Evolutionary conservation across 1,284 basidiomycete species (phyloP), one percentile per base, ranked within the genome.

Genomic region (Tylopilus orsonianus): DNA sequence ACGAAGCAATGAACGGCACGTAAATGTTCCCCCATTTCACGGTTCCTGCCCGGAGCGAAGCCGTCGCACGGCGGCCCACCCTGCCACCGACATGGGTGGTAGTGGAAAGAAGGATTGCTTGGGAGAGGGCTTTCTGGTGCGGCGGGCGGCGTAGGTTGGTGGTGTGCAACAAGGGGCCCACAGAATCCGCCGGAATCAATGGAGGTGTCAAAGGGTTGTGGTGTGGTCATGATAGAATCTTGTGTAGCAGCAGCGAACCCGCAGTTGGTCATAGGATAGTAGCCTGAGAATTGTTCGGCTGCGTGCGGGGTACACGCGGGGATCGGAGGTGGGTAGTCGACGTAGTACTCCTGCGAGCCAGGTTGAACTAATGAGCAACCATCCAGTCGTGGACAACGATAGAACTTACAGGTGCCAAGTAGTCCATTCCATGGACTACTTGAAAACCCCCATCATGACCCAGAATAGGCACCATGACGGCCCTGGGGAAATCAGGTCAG

Each of bases 1-100:
- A 63, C 14, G 3, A 63, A 66, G 4, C 35, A 35, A 33, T 63
- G 61, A 2, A 18, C 43, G 2, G 32, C 41, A 1, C 61, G 53
- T 8, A 63, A 36, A 23, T 63, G 61, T 13, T 66, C 61, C 3
- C 53, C 58, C 61, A 63, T 63, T 23, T 63, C 61, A 16, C 64
- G 58, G 33, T 63, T 63, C 22, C 30, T 63, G 1, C 64, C 61
- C 3, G 64, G 61, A 37, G 58, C 64, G 8, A 23, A 26, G 23
- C 60, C 64, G 22, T 54, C 32, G 44, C 61, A 63, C 10, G 0
- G 46, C 12, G 60, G 50, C n/a, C 60, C 62, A 20, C 47, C 34
- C 35, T 45, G 8, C 61, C 61, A 63, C 8, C 49, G 52, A 36
- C 61, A 63, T 13, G 16, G 16, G 38, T 65, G 44, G 29, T 36